Conservation (phyloP, 1,284 basidiomycete genomes). For the Meripilus lineatus region DNA sequence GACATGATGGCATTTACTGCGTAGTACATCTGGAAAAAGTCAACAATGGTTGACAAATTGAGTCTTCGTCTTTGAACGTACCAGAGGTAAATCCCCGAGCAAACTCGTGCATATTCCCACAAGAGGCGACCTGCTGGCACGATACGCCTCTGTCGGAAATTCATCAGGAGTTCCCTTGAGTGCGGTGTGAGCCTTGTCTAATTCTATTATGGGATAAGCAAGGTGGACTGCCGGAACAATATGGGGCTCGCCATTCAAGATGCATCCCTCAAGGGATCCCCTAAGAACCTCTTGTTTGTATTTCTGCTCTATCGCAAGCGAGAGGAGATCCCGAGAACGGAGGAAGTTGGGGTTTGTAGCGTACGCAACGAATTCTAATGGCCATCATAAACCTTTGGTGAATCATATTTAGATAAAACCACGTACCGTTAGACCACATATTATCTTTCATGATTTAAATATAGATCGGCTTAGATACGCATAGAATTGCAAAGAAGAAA, state of each 20-base stretch:
- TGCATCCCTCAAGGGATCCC: slow-evolving; percentile 3
- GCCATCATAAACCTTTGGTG: neutral
- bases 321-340: slow-evolving; percentile 1
- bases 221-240: neutral
- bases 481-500: neutral
- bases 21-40: too few species aligned
- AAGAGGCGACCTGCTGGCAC: neutral
- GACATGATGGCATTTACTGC: too few species aligned
- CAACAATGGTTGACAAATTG: too few species aligned
- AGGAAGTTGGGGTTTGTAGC: slow-evolving; percentile 3
- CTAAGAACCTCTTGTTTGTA: slow-evolving; percentile 9
- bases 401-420: neutral
- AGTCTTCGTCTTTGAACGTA: too few species aligned
- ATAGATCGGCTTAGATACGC: neutral
- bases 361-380: neutral
- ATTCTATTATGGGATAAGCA: neutral
- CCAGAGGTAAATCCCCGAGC: slow-evolving; percentile 2
- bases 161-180: neutral
- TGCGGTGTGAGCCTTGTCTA: neutral
- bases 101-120: neutral
- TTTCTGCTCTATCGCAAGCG: slow-evolving; percentile 1
- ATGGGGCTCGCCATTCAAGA: slow-evolving; percentile 2
- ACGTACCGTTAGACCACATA: neutral
- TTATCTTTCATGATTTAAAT: too few species aligned
- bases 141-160: neutral